Percentiles rank a stretch among this genome's conserved stretches.
phyloP scores from a whole-genome alignment of 1,284 basidiomycete species.

The Thelephora terrestris region DNA sequence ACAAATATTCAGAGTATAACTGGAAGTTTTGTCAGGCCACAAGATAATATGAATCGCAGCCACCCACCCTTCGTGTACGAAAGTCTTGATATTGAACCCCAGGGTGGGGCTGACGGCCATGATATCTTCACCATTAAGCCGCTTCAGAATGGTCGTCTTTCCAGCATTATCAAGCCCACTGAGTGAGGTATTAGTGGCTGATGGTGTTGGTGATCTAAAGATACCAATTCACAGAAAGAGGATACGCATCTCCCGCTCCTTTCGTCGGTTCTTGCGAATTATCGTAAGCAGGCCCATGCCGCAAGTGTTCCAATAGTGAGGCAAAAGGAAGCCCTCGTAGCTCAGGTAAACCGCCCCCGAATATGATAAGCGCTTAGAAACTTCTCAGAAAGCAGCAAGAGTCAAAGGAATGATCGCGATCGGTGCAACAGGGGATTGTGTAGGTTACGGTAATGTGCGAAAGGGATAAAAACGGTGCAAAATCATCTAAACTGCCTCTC shows the following conservation, averaged over 20 bases:
- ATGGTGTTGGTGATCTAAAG: background rate
- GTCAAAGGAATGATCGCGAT: too few relatives aligned
- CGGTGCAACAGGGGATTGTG: too few relatives aligned
- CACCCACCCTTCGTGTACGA: slow-evolving; percentile 79
- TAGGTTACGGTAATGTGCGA: too few relatives aligned
- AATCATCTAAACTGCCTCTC: slow-evolving; percentile 45
- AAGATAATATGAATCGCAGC: background rate
- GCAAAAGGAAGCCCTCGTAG: background rate
- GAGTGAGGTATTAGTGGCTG: slow-evolving; percentile 3
- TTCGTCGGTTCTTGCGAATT: slow-evolving; percentile 92
- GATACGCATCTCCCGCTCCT: slow-evolving; percentile 93
- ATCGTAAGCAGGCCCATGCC: slow-evolving; percentile 89
- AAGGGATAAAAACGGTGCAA: too few relatives aligned
- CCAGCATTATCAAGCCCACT: slow-evolving; percentile 99
- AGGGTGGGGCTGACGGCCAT: slow-evolving; percentile 85
- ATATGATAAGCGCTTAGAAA: too few relatives aligned
- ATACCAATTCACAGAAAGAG: slow-evolving; percentile 69
- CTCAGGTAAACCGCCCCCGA: too few relatives aligned
- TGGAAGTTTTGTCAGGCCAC: slow-evolving; percentile 19
- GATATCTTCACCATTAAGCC: slow-evolving; percentile 87
- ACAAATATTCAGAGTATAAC: slow-evolving; percentile 94
- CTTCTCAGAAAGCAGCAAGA: too few relatives aligned
- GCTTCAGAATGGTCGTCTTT: slow-evolving; percentile 97
- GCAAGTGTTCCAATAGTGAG: slow-evolving; percentile 2
- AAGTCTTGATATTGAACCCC: slow-evolving; percentile 98